A percentile compares a stretch with the other conserved stretches of the same genome.
phyloP scores from a whole-genome alignment of 1,139 yeast species.

The Protomyces inundatus region DNA sequence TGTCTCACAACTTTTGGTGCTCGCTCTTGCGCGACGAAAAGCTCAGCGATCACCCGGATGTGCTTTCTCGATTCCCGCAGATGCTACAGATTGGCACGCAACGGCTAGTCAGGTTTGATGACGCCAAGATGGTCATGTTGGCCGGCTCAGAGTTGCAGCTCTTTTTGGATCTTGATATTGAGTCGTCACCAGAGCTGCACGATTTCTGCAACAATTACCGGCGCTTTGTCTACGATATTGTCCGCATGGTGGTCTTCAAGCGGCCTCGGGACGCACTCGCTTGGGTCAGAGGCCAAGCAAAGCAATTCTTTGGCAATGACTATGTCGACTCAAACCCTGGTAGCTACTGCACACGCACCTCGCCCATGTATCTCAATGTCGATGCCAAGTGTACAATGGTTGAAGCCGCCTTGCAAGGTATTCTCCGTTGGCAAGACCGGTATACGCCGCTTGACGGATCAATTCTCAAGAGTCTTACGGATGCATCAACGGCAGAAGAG shows the following conservation, averaged over 20 bases:
- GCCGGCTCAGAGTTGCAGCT: slow-evolving; percentile 45
- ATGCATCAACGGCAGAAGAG: background rate
- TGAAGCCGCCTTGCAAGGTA: slow-evolving; percentile 86
- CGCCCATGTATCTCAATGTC: slow-evolving; percentile 69
- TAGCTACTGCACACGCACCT: slow-evolving; percentile 41
- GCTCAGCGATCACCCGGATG: slow-evolving; percentile 21
- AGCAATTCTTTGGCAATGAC: slow-evolving; percentile 57
- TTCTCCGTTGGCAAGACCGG: slow-evolving; percentile 77
- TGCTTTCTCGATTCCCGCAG: slow-evolving; percentile 50
- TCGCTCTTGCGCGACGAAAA: slow-evolving; percentile 46
- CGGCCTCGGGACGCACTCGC: slow-evolving; percentile 72
- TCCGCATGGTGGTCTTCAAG: slow-evolving; percentile 79
- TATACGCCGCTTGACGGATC: background rate
- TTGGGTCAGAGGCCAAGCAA: slow-evolving; percentile 67
- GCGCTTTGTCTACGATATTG: slow-evolving; percentile 83
- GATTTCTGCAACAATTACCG: slow-evolving; percentile 75
- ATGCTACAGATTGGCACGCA: slow-evolving; percentile 73
- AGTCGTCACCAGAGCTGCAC: slow-evolving; percentile 72
- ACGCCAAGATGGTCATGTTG: slow-evolving; percentile 54
- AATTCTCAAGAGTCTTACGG: background rate
- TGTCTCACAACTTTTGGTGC: slow-evolving; percentile 88
- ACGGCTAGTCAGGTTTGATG: slow-evolving; percentile 67
- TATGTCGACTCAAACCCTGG: background rate
- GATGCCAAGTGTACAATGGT: slow-evolving; percentile 78
- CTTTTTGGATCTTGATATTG: slow-evolving; percentile 78